These are phyloP conservation scores for Neckera pumila DNA, from an alignment of 225 moss, liverwort and hornwort species.

Conservation along the genomic window DNA sequence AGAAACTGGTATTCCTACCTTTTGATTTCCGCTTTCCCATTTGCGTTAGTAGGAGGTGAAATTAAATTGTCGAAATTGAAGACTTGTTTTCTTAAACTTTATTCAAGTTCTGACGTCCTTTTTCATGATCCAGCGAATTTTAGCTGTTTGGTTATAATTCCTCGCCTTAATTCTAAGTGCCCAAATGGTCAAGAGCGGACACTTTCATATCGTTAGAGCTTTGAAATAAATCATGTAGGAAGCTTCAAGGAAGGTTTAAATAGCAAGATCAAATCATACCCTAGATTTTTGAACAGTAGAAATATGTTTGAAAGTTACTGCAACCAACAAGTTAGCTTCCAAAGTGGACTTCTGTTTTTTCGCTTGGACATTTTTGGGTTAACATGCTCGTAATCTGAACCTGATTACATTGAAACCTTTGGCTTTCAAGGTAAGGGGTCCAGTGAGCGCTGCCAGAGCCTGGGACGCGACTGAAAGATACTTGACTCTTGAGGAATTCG, in stretches of 20 bases:
- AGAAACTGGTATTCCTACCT: neutral
- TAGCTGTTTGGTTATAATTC: neutral
- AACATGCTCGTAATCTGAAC: neutral
- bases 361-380: neutral
- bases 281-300: neutral
- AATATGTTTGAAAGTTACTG: neutral
- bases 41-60: neutral
- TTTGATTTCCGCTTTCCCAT: neutral
- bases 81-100: neutral
- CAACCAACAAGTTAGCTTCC: neutral
- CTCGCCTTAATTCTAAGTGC: neutral
- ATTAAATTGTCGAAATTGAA: neutral
- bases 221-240: neutral
- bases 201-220: neutral
- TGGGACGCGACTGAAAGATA: slow-evolving; percentile 69
- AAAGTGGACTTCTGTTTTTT: neutral
- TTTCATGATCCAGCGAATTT: neutral
- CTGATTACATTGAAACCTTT: neutral
- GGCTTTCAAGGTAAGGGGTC: slow-evolving; percentile 17
- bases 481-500: slow-evolving; percentile 43
- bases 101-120: neutral
- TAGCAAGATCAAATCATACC: neutral
- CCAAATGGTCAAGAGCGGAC: neutral
- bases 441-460: slow-evolving; percentile 44
- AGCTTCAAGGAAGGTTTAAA: neutral